Conservation (phyloP, 495 filamentous ascomycete genomes). For the Chaetomium fimeti region DNA sequence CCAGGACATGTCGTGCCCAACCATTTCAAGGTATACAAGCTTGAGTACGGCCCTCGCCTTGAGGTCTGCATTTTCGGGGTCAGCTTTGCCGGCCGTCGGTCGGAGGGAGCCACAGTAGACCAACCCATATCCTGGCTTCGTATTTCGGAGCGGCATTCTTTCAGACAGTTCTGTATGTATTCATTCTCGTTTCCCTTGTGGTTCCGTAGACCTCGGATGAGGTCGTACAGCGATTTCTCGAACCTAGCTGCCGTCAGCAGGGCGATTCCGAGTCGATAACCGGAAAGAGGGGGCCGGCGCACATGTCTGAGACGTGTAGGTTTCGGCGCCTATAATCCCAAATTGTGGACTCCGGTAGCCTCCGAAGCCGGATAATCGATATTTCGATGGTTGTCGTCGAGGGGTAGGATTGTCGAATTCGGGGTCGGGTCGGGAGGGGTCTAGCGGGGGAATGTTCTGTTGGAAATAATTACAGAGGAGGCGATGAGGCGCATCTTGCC, state of each 20-base stretch:
- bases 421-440: conserved; percentile 15
- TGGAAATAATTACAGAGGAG: conserved; percentile 5
- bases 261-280: background rate
- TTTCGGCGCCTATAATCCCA: conserved; percentile 9
- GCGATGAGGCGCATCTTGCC: conserved; percentile 22
- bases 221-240: conserved; percentile 97
- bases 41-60: conserved; percentile 95
- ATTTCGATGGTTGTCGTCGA: background rate
- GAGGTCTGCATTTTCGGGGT: conserved; percentile 59
- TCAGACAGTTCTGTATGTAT: conserved; percentile 85
- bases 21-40: conserved; percentile 96
- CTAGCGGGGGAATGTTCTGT: conserved; percentile 17
- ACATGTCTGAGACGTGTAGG: conserved; percentile 26
- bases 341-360: background rate
- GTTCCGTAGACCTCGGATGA: conserved; percentile 90
- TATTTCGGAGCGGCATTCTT: conserved; percentile 92
- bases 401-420: background rate
- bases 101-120: conserved; percentile 19
- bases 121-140: conserved; percentile 87
- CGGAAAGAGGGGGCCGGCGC: conserved; percentile 10
- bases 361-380: conserved; percentile 1
- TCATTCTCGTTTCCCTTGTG: conserved; percentile 92
- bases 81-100: conserved; percentile 21
- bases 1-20: conserved; percentile 99
- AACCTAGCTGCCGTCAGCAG: conserved; percentile 63